Conservation (phyloP, 2,329 filamentous ascomycete genomes). For the Rhytidhysteron rufulum region DNA sequence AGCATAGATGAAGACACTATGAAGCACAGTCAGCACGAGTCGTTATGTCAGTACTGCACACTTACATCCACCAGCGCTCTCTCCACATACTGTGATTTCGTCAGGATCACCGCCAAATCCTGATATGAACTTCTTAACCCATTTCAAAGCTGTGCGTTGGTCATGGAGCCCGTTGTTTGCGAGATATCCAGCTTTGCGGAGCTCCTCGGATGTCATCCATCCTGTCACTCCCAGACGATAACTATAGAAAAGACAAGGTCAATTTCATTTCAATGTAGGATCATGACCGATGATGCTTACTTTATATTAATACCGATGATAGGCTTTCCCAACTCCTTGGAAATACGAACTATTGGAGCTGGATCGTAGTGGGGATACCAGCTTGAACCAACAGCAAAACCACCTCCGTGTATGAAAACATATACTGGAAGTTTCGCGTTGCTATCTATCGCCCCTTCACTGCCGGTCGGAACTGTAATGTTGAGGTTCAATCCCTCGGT, state of each 20-base stretch:
- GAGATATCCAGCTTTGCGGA: constrained; percentile 41
- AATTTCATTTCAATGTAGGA: constrained; percentile 29
- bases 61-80: constrained; percentile 48
- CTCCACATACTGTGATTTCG: constrained; percentile 41
- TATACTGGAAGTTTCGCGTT: constrained; percentile 46
- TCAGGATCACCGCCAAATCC: constrained; percentile 37
- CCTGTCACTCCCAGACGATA: constrained; percentile 30
- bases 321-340: constrained; percentile 41
- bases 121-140: constrained; percentile 34
- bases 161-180: constrained; percentile 33
- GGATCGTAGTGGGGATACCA: constrained; percentile 53
- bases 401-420: constrained; percentile 53
- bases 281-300: constrained; percentile 46
- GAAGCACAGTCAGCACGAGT: not conserved
- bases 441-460: constrained; percentile 15
- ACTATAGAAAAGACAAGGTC: constrained; percentile 13
- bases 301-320: constrained; percentile 43
- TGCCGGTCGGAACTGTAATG: constrained; percentile 42
- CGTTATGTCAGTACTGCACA: not conserved
- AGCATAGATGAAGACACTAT: constrained; percentile 25
- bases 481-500: constrained; percentile 52
- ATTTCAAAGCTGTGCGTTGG: constrained; percentile 34
- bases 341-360: constrained; percentile 43
- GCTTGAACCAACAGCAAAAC: constrained; percentile 47
- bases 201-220: constrained; percentile 45